A percentile compares a stretch with the other conserved stretches of the same genome.
phyloP scores from a whole-genome alignment of 2,329 filamentous ascomycete genomes.

The Fusarium haematococcum region DNA sequence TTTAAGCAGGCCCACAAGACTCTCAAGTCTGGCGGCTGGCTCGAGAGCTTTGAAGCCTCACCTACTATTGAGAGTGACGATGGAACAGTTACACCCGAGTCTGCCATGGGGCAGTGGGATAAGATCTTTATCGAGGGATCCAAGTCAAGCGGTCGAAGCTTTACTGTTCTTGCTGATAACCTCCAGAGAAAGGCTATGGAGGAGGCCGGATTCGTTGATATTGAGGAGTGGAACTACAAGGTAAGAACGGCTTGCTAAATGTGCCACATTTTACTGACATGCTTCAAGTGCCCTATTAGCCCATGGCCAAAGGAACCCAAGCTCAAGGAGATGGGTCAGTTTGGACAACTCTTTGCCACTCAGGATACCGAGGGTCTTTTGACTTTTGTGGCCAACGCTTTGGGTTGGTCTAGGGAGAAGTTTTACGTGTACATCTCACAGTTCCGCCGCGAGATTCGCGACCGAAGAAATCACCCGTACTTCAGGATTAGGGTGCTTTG shows the following conservation, averaged over 20 bases:
- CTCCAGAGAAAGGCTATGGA: conserved; percentile 21
- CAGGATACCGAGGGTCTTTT: conserved; percentile 35
- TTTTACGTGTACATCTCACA: conserved; percentile 28
- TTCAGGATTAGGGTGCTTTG: conserved; percentile 11
- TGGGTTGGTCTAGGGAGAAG: conserved; percentile 26
- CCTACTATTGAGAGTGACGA: conserved; percentile 27
- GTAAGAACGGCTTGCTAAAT: not conserved
- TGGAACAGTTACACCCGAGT: conserved; percentile 23
- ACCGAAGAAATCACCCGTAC: conserved; percentile 27
- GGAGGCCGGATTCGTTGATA: conserved; percentile 24
- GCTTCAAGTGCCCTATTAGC: conserved; percentile 15
- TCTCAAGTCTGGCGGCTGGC: conserved; percentile 30
- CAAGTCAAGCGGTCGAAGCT: conserved; percentile 27
- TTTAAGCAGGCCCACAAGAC: conserved; percentile 19
- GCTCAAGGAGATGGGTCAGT: conserved; percentile 33
- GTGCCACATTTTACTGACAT: not conserved
- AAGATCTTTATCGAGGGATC: conserved; percentile 32
- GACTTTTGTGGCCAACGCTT: conserved; percentile 28
- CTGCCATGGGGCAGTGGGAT: conserved; percentile 24
- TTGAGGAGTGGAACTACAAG: conserved; percentile 35
- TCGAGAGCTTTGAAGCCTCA: conserved; percentile 28
- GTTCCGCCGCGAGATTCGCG: conserved; percentile 23
- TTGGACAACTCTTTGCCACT: conserved; percentile 31
- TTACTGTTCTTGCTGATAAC: conserved; percentile 29
- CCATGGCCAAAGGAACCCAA: conserved; percentile 32